Evolutionary conservation across 441 rosid species (phyloP).

Genomic region (Populus hybrid): DNA sequence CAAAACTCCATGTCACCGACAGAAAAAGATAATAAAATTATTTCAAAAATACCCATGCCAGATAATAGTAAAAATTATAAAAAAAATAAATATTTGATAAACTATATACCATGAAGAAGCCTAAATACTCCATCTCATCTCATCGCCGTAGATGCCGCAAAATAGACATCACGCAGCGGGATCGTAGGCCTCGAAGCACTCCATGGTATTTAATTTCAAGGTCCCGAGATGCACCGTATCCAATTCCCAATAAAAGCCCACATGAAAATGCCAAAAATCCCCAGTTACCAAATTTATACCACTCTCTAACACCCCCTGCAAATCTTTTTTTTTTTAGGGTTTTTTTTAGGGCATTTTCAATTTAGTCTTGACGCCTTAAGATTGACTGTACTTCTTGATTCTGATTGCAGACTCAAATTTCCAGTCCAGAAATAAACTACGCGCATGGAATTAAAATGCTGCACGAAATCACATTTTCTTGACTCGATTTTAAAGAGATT

Average conservation of each 20-base stretch:
- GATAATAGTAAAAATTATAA: neutral
- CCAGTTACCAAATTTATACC: neutral
- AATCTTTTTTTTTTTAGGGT: no score
- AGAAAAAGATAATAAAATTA: neutral
- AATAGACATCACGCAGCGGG: conserved; percentile 9
- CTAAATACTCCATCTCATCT: conserved; percentile 20
- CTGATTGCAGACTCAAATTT: no score
- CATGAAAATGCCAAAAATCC: conserved; percentile 18
- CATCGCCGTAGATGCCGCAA: conserved; percentile 36
- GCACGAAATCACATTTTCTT: no score
- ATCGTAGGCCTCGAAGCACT: conserved; percentile 30
- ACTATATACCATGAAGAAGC: neutral
- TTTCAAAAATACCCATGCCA: neutral
- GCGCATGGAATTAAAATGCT: no score
- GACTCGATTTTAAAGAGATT: neutral
- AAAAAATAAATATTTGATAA: no score
- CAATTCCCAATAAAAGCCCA: conserved; percentile 19
- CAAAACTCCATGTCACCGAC: conserved; percentile 6
- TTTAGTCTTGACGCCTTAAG: no score
- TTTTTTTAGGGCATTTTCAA: no score
- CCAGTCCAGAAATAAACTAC: no score
- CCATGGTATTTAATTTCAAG: conserved; percentile 14
- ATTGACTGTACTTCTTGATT: no score
- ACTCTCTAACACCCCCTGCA: neutral
- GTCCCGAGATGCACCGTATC: conserved; percentile 17